phyloP scores from a whole-genome alignment of 2,329 filamentous ascomycete species.

The Dothiorella sarmentorum region DNA sequence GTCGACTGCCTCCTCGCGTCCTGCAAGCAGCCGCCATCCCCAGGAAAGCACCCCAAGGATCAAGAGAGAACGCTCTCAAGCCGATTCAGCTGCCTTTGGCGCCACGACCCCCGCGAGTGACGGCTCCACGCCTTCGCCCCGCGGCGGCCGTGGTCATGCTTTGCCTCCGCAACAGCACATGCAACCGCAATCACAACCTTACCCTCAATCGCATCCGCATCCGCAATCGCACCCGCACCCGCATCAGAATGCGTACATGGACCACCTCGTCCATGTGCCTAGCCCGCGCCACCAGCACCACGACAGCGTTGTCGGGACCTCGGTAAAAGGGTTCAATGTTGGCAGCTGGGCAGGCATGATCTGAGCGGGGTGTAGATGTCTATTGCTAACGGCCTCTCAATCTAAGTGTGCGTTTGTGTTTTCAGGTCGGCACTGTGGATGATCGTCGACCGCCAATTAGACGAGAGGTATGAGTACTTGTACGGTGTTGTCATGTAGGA shows the following conservation, averaged over 20 bases:
- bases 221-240: not conserved
- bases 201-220: not conserved
- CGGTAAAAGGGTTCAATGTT: not conserved
- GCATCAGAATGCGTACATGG: slow-evolving; percentile 4
- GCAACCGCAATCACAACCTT: too few relatives aligned
- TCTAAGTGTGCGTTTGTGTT: not conserved
- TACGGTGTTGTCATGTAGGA: slow-evolving; percentile 7
- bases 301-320: slow-evolving; percentile 4
- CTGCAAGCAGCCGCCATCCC: not conserved
- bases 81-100: not conserved
- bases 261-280: slow-evolving; percentile 8
- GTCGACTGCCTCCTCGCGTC: slow-evolving; percentile 2
- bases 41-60: not conserved
- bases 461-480: not conserved
- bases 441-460: not conserved
- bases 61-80: not conserved
- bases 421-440: slow-evolving; percentile 2
- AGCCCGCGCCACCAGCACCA: slow-evolving; percentile 4
- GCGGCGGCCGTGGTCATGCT: not conserved
- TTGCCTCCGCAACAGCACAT: not conserved
- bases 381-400: not conserved
- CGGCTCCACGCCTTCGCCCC: not conserved
- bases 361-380: slow-evolving; percentile 11
- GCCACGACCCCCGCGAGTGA: not conserved
- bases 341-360: slow-evolving; percentile 15